phyloP scores from a whole-genome alignment of 768 basidiomycete genomes.

The Tremella mesenterica region DNA sequence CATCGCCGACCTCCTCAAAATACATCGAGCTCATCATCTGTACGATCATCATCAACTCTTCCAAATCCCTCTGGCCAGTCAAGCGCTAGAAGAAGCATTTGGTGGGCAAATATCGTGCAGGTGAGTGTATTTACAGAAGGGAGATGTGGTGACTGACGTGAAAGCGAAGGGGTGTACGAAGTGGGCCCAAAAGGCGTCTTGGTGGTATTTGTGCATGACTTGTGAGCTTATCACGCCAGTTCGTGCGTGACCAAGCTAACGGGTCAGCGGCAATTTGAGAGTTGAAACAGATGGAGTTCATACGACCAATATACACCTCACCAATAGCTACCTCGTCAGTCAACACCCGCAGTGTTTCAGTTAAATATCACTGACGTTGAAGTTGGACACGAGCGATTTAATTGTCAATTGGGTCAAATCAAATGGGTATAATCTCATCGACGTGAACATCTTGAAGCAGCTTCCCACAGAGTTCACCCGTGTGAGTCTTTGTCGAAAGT shows the following conservation, averaged over 20 bases:
- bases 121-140: slow-evolving; percentile 49
- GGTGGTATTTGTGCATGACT: slow-evolving; percentile 86
- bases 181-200: slow-evolving; percentile 48
- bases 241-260: not conserved
- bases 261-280: slow-evolving; percentile 70
- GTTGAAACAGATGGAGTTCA: slow-evolving; percentile 68
- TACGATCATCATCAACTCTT: slow-evolving; percentile 69
- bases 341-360: slow-evolving; percentile 13
- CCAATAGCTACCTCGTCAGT: slow-evolving; percentile 84
- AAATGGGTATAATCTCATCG: slow-evolving; percentile 65
- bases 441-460: slow-evolving; percentile 64
- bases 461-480: slow-evolving; percentile 27
- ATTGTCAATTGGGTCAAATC: slow-evolving; percentile 67
- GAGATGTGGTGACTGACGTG: not conserved
- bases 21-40: slow-evolving; percentile 75
- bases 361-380: not conserved
- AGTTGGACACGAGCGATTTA: slow-evolving; percentile 79
- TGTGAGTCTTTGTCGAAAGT: slow-evolving; percentile 7
- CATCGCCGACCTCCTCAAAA: slow-evolving; percentile 67
- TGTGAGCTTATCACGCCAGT: slow-evolving; percentile 53
- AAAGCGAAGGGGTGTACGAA: slow-evolving; percentile 63
- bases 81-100: slow-evolving; percentile 61
- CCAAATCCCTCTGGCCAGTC: slow-evolving; percentile 63
- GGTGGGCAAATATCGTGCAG: slow-evolving; percentile 79
- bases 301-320: slow-evolving; percentile 57